A percentile compares a stretch with the other conserved stretches of the same genome.
Conservation (phyloP, 208 protist species). For the Trypanosomatidae sp. region DNA sequence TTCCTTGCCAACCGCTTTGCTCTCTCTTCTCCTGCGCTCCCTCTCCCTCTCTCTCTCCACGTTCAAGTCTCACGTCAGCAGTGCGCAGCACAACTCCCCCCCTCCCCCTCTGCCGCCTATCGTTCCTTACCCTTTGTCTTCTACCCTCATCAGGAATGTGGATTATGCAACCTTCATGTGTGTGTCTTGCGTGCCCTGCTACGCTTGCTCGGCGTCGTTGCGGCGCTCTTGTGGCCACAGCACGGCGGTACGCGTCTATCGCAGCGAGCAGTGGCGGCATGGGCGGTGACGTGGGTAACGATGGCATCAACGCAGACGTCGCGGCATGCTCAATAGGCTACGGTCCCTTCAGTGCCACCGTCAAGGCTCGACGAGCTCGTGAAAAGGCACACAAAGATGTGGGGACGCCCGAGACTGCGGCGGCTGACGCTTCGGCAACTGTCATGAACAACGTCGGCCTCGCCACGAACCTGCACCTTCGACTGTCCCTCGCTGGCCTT, state of each 20-base stretch:
- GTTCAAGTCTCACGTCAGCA: background rate
- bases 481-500: slow-evolving; percentile 57
- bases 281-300: slow-evolving; percentile 7
- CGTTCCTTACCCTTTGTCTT: background rate
- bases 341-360: slow-evolving; percentile 61
- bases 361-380: slow-evolving; percentile 24
- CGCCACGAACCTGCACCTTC: slow-evolving; percentile 50
- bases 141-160: background rate
- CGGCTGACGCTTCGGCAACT: slow-evolving; percentile 12
- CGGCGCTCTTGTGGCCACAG: background rate
- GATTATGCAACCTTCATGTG: background rate
- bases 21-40: background rate
- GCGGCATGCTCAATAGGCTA: slow-evolving; percentile 34
- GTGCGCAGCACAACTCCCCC: background rate
- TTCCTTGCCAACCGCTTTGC: background rate
- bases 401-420: background rate
- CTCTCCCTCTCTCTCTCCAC: background rate
- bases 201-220: background rate
- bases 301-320: background rate
- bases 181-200: background rate
- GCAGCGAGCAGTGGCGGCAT: background rate
- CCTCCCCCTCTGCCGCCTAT: background rate
- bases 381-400: slow-evolving; percentile 4
- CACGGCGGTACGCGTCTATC: background rate
- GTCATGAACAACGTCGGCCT: slow-evolving; percentile 51